Conservation (phyloP, 176 grass and related monocot species). For the Hordeum marinum region DNA sequence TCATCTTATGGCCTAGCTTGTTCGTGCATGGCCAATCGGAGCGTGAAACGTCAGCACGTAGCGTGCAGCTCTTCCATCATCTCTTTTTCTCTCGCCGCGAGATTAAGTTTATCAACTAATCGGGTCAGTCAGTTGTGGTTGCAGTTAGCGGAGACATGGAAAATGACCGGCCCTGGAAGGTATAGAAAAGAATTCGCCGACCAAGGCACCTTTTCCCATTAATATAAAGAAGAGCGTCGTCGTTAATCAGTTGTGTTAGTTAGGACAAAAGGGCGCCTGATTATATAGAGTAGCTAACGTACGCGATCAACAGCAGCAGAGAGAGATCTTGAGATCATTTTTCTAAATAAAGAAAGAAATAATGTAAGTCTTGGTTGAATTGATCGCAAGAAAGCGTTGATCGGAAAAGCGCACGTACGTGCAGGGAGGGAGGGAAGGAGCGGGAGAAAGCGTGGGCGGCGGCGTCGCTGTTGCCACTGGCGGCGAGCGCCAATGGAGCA, state of each 20-base stretch:
- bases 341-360: no score
- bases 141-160: constrained; percentile 24
- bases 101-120: neutral
- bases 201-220: neutral
- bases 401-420: neutral
- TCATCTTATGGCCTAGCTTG: neutral
- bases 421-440: neutral
- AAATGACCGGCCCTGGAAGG: constrained; percentile 2
- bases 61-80: neutral
- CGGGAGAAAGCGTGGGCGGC: constrained; percentile 35
- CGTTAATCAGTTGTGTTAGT: neutral
- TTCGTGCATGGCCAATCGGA: neutral
- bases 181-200: neutral
- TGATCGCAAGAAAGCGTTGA: neutral
- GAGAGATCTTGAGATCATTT: neutral
- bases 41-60: neutral
- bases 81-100: neutral
- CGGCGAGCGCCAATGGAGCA: neutral
- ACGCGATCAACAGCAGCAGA: neutral
- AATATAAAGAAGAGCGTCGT: neutral
- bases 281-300: neutral
- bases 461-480: neutral
- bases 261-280: neutral
- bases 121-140: neutral
- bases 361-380: neutral